A percentile compares a stretch with the other conserved stretches of the same genome.
phyloP scores from a whole-genome alignment of 371 early-diverging fungal species.

The Entomophthora muscae region DNA sequence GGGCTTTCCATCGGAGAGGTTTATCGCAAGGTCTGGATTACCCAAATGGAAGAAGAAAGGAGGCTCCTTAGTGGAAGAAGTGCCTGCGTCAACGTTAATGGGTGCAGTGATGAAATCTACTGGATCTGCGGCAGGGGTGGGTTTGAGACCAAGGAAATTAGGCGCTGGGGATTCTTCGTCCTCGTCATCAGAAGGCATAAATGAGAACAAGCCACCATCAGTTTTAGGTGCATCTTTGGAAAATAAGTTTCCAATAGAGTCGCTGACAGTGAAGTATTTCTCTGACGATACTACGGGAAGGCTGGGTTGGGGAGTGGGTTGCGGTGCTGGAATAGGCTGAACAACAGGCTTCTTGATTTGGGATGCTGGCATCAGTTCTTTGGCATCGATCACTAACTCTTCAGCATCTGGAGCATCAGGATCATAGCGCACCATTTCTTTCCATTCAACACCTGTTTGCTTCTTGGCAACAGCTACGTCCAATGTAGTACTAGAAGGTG shows the following conservation, averaged over 20 bases:
- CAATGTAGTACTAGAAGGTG: not conserved
- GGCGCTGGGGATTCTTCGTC: not conserved
- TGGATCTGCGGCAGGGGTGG: not conserved
- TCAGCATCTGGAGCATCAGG: slow-evolving; percentile 6
- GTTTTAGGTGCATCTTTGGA: not conserved
- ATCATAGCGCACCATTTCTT: slow-evolving; percentile 2
- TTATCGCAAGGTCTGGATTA: not conserved
- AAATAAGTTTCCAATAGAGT: not conserved
- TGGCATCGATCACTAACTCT: not conserved
- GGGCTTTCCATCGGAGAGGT: not conserved
- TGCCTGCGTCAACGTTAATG: not conserved
- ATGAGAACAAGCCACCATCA: not conserved
- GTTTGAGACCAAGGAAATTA: not conserved
- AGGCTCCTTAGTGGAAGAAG: not conserved
- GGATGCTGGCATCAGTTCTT: not conserved
- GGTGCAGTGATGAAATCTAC: too few species aligned
- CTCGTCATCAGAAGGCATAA: not conserved
- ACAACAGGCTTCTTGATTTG: not conserved
- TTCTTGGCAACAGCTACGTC: not conserved
- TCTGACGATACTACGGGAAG: not conserved
- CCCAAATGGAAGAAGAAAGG: not conserved
- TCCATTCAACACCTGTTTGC: not conserved
- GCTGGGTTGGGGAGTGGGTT: not conserved
- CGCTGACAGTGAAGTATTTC: not conserved
- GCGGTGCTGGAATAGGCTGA: not conserved